Percentiles rank a stretch among this genome's conserved stretches.
phyloP scores from a whole-genome alignment of 768 basidiomycete genomes.

The Boletellus sp. region DNA sequence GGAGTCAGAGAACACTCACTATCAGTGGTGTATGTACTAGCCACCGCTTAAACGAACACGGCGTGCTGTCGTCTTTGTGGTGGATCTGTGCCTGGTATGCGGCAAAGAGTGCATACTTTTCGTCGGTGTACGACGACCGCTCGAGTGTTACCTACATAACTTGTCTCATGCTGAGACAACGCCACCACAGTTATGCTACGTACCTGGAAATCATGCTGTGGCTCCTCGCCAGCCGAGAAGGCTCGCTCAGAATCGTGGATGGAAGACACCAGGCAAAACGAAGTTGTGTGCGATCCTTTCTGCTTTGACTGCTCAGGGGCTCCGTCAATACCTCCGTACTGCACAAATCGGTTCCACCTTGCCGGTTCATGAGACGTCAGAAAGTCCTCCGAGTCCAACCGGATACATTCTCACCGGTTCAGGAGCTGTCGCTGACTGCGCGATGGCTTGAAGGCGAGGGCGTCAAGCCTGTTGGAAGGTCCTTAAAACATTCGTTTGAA shows the following conservation, averaged over 20 bases:
- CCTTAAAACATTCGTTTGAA: constrained; percentile 17
- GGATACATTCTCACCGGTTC: constrained; percentile 47
- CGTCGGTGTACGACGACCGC: constrained; percentile 67
- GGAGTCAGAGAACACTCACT: constrained; percentile 39
- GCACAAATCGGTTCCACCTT: constrained; percentile 74
- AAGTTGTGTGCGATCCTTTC: constrained; percentile 6
- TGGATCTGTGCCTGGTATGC: constrained; percentile 81
- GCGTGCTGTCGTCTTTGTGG: constrained; percentile 52
- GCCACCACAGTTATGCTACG: constrained; percentile 1
- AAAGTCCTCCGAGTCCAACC: neutral
- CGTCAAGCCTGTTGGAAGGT: constrained; percentile 55
- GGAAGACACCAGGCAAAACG: constrained; percentile 44
- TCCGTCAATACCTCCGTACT: constrained; percentile 37
- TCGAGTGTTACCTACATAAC: constrained; percentile 64
- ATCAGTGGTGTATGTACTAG: constrained; percentile 74
- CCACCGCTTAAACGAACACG: constrained; percentile 62
- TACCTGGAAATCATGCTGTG: constrained; percentile 62
- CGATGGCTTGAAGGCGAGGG: constrained; percentile 59
- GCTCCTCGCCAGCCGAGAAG: constrained; percentile 26
- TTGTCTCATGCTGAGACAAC: neutral
- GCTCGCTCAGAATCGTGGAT: constrained; percentile 57
- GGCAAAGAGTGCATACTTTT: constrained; percentile 77
- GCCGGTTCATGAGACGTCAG: neutral
- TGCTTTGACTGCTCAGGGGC: constrained; percentile 7
- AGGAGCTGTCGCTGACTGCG: constrained; percentile 73